Conservation (phyloP, 2,329 filamentous ascomycete species). For the Thyridium curvatum region DNA sequence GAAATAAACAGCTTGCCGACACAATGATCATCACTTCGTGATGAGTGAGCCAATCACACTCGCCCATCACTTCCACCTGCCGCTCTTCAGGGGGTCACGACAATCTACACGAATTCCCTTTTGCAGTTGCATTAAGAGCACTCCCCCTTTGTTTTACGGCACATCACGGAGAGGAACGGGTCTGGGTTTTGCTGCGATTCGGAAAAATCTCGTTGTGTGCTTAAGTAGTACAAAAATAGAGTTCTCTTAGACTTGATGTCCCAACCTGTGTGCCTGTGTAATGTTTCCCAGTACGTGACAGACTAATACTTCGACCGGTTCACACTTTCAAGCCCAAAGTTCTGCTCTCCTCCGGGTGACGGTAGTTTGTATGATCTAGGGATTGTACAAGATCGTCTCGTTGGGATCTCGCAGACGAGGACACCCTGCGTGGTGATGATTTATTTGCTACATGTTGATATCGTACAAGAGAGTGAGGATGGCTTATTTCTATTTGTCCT, state of each 20-base stretch:
- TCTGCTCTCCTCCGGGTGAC: too few species aligned
- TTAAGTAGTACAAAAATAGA: conserved; percentile 24
- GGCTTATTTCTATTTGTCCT: too few species aligned
- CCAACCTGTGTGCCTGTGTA: too few species aligned
- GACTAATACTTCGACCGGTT: too few species aligned
- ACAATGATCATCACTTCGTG: conserved; percentile 8
- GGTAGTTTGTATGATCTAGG: too few species aligned
- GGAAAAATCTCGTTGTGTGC: conserved; percentile 24
- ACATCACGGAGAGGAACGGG: conserved; percentile 20
- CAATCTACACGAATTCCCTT: conserved; percentile 14
- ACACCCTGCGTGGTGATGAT: too few species aligned
- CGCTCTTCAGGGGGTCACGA: conserved; percentile 8
- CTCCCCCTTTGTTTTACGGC: conserved; percentile 20
- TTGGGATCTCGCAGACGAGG: too few species aligned
- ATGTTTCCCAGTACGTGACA: too few species aligned
- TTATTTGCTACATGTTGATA: conserved; percentile 15
- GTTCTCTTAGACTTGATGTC: conserved; percentile 23
- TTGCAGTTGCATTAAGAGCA: conserved; percentile 12
- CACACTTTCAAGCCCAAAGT: too few species aligned
- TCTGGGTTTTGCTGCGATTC: conserved; percentile 20
- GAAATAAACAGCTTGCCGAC: conserved; percentile 51
- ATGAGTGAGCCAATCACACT: conserved; percentile 1
- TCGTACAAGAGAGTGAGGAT: conserved; percentile 5
- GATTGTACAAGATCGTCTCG: too few species aligned
- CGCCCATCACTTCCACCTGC: conserved; percentile 3